Evolutionary conservation across 129 eudicot species (phyloP).

Genomic region (Flaveria brownii): DNA sequence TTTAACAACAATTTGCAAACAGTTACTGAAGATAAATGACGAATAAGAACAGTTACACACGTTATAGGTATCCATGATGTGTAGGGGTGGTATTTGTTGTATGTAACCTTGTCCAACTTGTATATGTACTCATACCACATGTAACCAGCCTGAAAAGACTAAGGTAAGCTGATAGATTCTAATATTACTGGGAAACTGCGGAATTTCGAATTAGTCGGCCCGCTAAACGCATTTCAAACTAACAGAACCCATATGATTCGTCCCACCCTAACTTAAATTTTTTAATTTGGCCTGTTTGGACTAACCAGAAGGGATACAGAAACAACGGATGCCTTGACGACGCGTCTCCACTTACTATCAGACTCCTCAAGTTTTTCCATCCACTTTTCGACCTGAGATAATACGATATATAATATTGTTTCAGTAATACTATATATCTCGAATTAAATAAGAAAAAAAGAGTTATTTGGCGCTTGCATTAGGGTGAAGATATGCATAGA

Average conservation of each 20-base stretch:
- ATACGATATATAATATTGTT: slow-evolving; percentile 19
- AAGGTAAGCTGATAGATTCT: slow-evolving; percentile 14
- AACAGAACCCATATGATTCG: neutral
- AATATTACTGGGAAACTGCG: too few relatives aligned
- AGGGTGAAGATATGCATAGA: slow-evolving; percentile 88
- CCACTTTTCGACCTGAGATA: slow-evolving; percentile 81
- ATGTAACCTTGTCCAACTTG: slow-evolving; percentile 81
- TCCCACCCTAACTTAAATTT: neutral
- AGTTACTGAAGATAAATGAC: neutral
- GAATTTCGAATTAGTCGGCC: neutral
- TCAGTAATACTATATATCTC: neutral
- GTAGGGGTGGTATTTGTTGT: slow-evolving; percentile 91
- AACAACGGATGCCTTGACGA: slow-evolving; percentile 67
- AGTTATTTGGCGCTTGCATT: slow-evolving; percentile 49
- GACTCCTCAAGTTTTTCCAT: slow-evolving; percentile 95
- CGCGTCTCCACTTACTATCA: slow-evolving; percentile 65
- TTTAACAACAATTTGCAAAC: neutral
- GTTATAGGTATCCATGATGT: slow-evolving; percentile 98
- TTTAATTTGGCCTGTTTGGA: slow-evolving; percentile 6
- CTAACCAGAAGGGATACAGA: slow-evolving; percentile 64
- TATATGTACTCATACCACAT: slow-evolving; percentile 86
- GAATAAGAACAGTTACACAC: slow-evolving; percentile 43
- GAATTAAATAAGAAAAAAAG: neutral
- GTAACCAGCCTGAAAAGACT: slow-evolving; percentile 72
- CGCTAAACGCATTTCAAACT: neutral